Conservation (phyloP, 2,329 filamentous ascomycete genomes). For the Alternaria sp. region DNA sequence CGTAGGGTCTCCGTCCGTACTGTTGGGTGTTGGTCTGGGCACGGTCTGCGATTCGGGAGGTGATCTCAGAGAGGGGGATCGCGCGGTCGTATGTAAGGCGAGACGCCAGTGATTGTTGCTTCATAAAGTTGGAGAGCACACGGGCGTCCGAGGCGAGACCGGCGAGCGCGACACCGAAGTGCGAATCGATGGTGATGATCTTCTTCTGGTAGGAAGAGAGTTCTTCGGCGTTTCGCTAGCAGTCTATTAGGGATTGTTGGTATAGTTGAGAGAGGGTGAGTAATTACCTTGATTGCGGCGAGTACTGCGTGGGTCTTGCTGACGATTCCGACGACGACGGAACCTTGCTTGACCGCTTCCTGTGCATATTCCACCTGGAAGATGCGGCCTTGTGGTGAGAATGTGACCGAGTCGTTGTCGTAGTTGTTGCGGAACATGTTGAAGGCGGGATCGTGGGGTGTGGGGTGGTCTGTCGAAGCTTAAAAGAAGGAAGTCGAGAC, state of each 20-base stretch:
- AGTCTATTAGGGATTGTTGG: neutral
- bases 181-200: conserved; percentile 94
- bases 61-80: conserved; percentile 87
- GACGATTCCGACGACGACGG: conserved; percentile 93
- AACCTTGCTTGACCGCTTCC: conserved; percentile 98
- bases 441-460: conserved; percentile 38
- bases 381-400: conserved; percentile 98
- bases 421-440: conserved; percentile 99
- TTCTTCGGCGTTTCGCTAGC: conserved; percentile 95
- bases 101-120: conserved; percentile 95
- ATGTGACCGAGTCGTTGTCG: conserved; percentile 99
- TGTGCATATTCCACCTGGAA: conserved; percentile 99
- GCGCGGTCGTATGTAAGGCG: conserved; percentile 95
- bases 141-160: conserved; percentile 97
- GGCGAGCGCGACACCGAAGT: conserved; percentile 93
- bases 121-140: conserved; percentile 99
- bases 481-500: neutral
- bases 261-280: neutral
- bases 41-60: conserved; percentile 91
- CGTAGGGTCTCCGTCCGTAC: conserved; percentile 95
- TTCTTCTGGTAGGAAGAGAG: conserved; percentile 99
- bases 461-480: neutral
- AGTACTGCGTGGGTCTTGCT: conserved; percentile 98
- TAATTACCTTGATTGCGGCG: conserved; percentile 87
- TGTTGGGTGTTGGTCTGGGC: conserved; percentile 98